Conservation (phyloP, 345 rosid genomes). For the Kandelia obovata region DNA sequence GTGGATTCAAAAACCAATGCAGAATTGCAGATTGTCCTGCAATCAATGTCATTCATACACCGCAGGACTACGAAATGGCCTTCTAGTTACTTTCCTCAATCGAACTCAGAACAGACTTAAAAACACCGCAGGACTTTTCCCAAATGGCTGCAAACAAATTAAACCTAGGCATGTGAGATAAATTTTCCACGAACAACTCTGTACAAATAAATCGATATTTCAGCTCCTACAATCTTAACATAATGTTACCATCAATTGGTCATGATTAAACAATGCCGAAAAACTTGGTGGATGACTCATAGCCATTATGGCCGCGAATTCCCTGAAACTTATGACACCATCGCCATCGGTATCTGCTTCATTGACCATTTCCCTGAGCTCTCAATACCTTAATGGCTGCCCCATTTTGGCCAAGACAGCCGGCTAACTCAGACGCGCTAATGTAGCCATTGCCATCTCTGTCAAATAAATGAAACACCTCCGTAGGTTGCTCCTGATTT, state of each 20-base stretch:
- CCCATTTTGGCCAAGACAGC: conserved; percentile 91
- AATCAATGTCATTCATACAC: neutral
- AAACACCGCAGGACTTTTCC: too few relatives aligned
- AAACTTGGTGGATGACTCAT: conserved; percentile 47
- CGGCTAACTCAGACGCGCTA: conserved; percentile 71
- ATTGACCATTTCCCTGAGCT: conserved; percentile 67
- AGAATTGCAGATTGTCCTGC: neutral
- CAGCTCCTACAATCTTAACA: neutral
- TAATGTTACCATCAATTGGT: conserved; percentile 16
- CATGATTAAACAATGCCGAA: conserved; percentile 39
- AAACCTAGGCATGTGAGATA: too few relatives aligned
- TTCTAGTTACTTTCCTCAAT: too few relatives aligned
- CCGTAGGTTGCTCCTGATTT: conserved; percentile 56
- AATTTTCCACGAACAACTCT: too few relatives aligned
- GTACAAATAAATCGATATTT: neutral
- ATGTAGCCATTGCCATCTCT: conserved; percentile 80
- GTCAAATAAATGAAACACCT: conserved; percentile 64
- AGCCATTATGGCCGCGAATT: conserved; percentile 72
- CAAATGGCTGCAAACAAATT: too few relatives aligned
- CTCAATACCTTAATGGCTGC: conserved; percentile 65
- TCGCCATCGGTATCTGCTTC: conserved; percentile 82
- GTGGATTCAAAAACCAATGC: neutral
- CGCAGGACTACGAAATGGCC: too few relatives aligned
- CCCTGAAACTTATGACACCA: conserved; percentile 71
- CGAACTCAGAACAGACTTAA: too few relatives aligned